These are phyloP conservation scores for Seminavis robusta DNA, from an alignment of 108 stramenopile genomes.

Conservation along the genomic window DNA sequence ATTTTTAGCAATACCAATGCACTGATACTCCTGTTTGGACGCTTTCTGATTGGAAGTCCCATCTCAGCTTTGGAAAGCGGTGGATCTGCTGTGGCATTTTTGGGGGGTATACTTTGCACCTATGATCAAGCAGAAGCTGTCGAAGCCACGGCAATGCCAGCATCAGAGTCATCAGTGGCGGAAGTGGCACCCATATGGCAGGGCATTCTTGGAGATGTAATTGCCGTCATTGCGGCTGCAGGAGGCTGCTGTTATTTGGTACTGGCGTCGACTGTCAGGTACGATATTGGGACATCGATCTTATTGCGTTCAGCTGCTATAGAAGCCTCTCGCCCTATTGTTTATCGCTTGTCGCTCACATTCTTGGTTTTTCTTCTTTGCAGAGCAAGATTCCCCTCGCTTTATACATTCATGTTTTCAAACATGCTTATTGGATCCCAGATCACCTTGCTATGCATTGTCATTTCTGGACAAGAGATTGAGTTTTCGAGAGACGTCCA, in stretches of 20 bases:
- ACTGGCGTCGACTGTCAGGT: conserved; percentile 28
- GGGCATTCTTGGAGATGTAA: conserved; percentile 32
- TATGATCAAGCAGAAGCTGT: conserved; percentile 17
- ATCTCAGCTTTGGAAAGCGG: conserved; percentile 33
- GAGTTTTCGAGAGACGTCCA: conserved; percentile 13
- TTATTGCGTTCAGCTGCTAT: too few relatives aligned
- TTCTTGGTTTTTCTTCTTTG: too few relatives aligned
- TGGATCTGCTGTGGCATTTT: conserved; percentile 54
- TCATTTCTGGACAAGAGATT: conserved; percentile 18
- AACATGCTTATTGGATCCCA: conserved; percentile 26
- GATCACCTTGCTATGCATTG: conserved; percentile 17
- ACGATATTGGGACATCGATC: conserved; percentile 15
- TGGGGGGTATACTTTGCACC: conserved; percentile 56
- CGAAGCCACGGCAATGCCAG: background rate
- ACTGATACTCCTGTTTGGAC: conserved; percentile 44
- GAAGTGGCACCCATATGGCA: background rate
- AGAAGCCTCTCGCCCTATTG: too few relatives aligned
- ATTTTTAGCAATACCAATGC: conserved; percentile 38
- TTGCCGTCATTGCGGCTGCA: conserved; percentile 29
- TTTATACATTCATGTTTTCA: conserved; percentile 44
- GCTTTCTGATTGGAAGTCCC: conserved; percentile 33
- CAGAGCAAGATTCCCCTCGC: too few relatives aligned
- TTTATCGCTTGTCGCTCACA: too few relatives aligned
- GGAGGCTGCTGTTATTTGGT: conserved; percentile 30
- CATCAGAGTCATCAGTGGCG: background rate